Evolutionary conservation across 2,329 filamentous ascomycete species (phyloP), one percentile per base, ranked within the genome.

Genomic region (Ophiostoma populinum): DNA sequence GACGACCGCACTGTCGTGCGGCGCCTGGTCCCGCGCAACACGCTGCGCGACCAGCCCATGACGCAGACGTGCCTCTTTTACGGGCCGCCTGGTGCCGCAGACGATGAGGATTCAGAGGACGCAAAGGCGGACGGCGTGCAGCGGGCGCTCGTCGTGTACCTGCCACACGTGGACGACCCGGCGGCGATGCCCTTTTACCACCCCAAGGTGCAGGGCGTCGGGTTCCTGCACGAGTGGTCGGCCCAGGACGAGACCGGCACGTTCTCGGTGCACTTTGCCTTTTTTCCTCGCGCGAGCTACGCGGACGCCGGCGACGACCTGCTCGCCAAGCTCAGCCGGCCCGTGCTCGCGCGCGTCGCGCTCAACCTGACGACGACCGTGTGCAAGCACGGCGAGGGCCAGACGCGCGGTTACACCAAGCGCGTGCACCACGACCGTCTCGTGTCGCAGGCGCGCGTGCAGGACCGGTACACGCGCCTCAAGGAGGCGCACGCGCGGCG

Each of bases 61-160:
- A 67, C 83, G 38, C 87, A 95, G 54, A 92, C 83, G 2, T 92
- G 83, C 52, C 66, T 81, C 37, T 67, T 86, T 42, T 81, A 82
- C 51, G 47, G 35, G 5, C 12, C 12, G 11, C 17, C 21, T 3
- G 36, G 26, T 3, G 18, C 25, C 2, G 18, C 16, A 12, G n/a
- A 20, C 8, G 43, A 41, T 26, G 48, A 55, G 15, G 47, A 49
- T 15, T 46, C 43, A 10, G 26, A 5, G 2, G 24, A 30, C 8
- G 24, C 22, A 8, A 34, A 20, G 1, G 33, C 19, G 8, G 27
- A 13, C 3, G 6, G 18, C 19, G 21, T 40, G 25, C 46, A 50
- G 37, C 55, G 56, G 20, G 67, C 63, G 21, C 55, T 87, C 35
- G 70, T 92, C 12, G 54, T 92, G 22, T 93, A 92, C 51, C 62